Conservation (phyloP, 2,329 filamentous ascomycete genomes). For the Orbilia ellipsospora region DNA sequence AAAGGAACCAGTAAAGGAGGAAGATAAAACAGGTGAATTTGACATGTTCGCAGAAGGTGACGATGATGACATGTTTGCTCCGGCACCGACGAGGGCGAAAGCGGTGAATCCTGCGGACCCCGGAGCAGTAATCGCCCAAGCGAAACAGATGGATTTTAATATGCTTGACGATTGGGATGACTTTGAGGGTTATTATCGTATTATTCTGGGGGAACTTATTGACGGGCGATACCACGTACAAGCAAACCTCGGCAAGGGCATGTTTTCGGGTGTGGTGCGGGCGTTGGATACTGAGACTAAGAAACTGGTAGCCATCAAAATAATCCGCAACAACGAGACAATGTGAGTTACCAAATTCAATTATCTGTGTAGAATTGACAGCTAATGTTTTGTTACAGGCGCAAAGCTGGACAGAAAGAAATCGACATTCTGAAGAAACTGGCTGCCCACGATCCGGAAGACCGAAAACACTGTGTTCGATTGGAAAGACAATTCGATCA, state of each 20-base stretch:
- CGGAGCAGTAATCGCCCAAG: conserved; percentile 65
- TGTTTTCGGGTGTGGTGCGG: conserved; percentile 95
- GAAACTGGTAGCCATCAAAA: conserved; percentile 91
- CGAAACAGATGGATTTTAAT: conserved; percentile 73
- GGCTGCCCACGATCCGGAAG: conserved; percentile 83
- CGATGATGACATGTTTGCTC: conserved; percentile 73
- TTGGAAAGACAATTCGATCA: conserved; percentile 90
- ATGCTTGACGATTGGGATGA: conserved; percentile 95
- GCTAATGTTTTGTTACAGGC: conserved; percentile 62
- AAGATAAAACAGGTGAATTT: conserved; percentile 74
- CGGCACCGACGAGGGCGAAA: conserved; percentile 63
- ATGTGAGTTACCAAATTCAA: conserved; percentile 67
- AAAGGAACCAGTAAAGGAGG: conserved; percentile 63
- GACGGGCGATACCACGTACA: conserved; percentile 90
- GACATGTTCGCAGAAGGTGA: conserved; percentile 89
- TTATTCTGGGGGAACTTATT: conserved; percentile 89
- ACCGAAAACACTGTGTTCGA: conserved; percentile 90
- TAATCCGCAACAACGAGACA: conserved; percentile 95
- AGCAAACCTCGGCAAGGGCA: conserved; percentile 87
- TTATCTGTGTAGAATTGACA: conserved; percentile 3
- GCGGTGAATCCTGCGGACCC: conserved; percentile 66
- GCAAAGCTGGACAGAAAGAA: conserved; percentile 92
- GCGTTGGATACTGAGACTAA: conserved; percentile 81
- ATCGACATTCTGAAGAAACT: conserved; percentile 92
- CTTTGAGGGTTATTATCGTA: conserved; percentile 94